Base-by-base conservation (phyloP, 2,329 filamentous ascomycete genomes). In the Rachicladosporium sp. region DNA sequence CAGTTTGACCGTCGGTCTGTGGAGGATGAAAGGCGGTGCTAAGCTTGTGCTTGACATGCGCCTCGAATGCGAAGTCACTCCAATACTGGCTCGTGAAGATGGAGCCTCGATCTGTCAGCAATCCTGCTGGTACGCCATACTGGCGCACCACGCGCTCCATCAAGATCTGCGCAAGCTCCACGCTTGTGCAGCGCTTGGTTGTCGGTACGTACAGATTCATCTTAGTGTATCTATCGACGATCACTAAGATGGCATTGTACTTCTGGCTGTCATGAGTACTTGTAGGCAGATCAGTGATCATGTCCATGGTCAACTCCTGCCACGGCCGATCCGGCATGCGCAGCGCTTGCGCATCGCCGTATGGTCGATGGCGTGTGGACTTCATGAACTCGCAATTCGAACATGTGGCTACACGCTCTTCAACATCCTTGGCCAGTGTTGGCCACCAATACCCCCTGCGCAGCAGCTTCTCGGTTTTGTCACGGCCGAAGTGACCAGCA, bases 1-100 rank as follows among this genome's bases (percentile, higher is more conserved):
- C n/a, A n/a, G 10, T 46, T 27, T 48, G 33, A 6, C 38, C 35
- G 33, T 47, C 33, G n/a, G 27, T 47, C 29, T 47, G 42, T n/a
- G n/a, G 42, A n/a, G 23, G 41, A 27, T 48, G 33, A 29, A 46
- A 48, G 2, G 39, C 41, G 38, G 35, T 48, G 29, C 6, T 32
- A 19, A 48, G 33, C 35, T 33, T 37, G 4, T 35, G 13, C n/a
- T 36, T 41, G 5, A 46, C 32, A 21, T 29, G 13, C 5, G 29
- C 21, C 4, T 38, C 10, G 12, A 35, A 43, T 10, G 11, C 41
- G 23, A 46, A 38, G 2, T 39, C 32, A 10, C 31, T 34, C 40
- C 36, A 48, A 13, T 37, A 46, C 29, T 38, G 8, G 9, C 34
- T 37, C 15, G 19, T 46, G 37, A 48, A 44, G 1, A 48, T n/a